These are phyloP conservation scores for Poa annua DNA, from an alignment of 176 grass and related monocot genomes.

Conservation along the genomic window DNA sequence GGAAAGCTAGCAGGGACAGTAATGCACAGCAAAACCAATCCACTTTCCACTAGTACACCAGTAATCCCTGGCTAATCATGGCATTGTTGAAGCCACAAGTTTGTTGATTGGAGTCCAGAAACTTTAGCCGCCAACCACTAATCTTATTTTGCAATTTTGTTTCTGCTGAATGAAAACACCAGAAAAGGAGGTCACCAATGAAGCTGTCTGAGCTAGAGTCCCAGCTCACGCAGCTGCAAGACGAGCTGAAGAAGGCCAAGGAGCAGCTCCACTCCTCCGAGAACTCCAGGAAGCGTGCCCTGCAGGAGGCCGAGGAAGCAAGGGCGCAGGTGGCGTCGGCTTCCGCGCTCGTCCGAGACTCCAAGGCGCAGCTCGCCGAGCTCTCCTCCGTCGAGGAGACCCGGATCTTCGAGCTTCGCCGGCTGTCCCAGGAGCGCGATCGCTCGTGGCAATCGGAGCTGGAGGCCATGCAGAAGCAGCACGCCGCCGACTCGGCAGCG, in stretches of 20 bases:
- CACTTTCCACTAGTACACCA: not conserved
- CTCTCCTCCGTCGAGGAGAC: conserved; percentile 64
- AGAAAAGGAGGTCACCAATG: conserved; percentile 68
- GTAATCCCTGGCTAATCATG: not conserved
- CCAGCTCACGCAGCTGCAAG: conserved; percentile 73
- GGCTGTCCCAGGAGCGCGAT: conserved; percentile 91
- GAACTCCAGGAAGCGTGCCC: conserved; percentile 55
- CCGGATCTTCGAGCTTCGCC: conserved; percentile 76
- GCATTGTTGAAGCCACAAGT: not conserved
- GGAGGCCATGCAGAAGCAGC: conserved; percentile 92
- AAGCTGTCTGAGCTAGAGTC: conserved; percentile 68
- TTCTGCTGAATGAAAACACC: conserved; percentile 42
- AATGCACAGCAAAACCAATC: not conserved
- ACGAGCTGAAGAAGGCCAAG: conserved; percentile 78
- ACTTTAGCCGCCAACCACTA: conserved; percentile 6
- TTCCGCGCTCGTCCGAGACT: conserved; percentile 52
- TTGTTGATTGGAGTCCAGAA: conserved; percentile 14
- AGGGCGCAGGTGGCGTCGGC: conserved; percentile 48
- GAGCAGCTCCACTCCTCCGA: conserved; percentile 79
- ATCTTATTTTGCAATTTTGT: conserved; percentile 35
- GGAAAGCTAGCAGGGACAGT: not conserved
- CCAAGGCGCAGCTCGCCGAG: conserved; percentile 58
- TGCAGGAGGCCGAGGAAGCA: conserved; percentile 80
- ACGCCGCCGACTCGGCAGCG: conserved; percentile 75
- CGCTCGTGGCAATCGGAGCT: conserved; percentile 96